Percentiles rank a stretch among this genome's conserved stretches.
Evolutionary conservation across 2,329 filamentous ascomycete genomes (phyloP).

Genomic region (Aureobasidium sp.): DNA sequence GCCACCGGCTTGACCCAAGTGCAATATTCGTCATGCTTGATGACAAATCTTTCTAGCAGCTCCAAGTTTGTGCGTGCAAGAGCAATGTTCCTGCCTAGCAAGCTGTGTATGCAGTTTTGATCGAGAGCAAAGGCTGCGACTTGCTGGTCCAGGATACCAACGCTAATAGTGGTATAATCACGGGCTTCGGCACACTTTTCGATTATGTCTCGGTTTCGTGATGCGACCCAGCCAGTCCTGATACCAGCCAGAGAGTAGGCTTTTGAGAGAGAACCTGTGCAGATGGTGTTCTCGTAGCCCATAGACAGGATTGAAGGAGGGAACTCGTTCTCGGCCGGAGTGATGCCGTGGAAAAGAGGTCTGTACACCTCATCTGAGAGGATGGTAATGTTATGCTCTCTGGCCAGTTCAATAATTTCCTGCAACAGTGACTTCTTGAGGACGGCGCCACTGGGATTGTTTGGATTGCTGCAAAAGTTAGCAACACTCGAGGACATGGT

Average conservation of each 20-base stretch:
- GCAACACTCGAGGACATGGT: neutral
- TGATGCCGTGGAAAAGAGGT: slow-evolving; percentile 69
- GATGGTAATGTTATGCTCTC: slow-evolving; percentile 56
- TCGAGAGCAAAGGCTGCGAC: slow-evolving; percentile 70
- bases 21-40: slow-evolving; percentile 56
- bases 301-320: slow-evolving; percentile 65
- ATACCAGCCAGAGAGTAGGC: slow-evolving; percentile 78
- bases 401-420: slow-evolving; percentile 57
- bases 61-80: slow-evolving; percentile 62
- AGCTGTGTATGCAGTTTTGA: slow-evolving; percentile 53
- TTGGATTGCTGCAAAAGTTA: slow-evolving; percentile 56
- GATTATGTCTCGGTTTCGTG: slow-evolving; percentile 55
- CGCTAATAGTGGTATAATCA: slow-evolving; percentile 81
- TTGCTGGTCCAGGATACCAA: slow-evolving; percentile 74
- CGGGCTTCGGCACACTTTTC: slow-evolving; percentile 57
- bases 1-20: slow-evolving; percentile 69
- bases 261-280: slow-evolving; percentile 78
- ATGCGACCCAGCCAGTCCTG: slow-evolving; percentile 75
- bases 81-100: slow-evolving; percentile 57
- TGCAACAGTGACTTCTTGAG: slow-evolving; percentile 57
- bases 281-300: slow-evolving; percentile 63
- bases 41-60: slow-evolving; percentile 61
- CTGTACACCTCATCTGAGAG: slow-evolving; percentile 78
- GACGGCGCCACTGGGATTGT: slow-evolving; percentile 72
- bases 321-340: slow-evolving; percentile 45